Evolutionary conservation across 495 filamentous ascomycete genomes (phyloP).

Genomic region (Penicillium robsamsonii): DNA sequence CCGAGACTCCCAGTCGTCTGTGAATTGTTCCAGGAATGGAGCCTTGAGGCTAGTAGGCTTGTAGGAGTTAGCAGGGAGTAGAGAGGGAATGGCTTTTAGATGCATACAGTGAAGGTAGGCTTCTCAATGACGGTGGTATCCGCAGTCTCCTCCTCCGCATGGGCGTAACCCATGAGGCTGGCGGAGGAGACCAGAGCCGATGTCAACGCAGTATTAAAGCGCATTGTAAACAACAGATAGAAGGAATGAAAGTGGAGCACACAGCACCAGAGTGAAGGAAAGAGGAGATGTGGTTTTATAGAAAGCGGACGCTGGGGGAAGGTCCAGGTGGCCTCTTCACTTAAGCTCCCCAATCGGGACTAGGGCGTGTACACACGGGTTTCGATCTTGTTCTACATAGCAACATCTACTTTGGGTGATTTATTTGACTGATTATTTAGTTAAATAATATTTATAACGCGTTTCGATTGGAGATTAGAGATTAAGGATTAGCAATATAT

Average conservation of each 20-base stretch:
- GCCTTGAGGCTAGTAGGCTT: slow-evolving; percentile 86
- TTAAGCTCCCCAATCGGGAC: slow-evolving; percentile 33
- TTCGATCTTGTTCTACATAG: slow-evolving; percentile 22
- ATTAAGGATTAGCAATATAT: no score
- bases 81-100: slow-evolving; percentile 8
- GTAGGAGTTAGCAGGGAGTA: slow-evolving; percentile 19
- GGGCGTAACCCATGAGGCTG: slow-evolving; percentile 66
- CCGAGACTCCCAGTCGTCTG: slow-evolving; percentile 84
- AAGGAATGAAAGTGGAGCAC: slow-evolving; percentile 27
- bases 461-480: neutral
- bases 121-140: slow-evolving; percentile 59
- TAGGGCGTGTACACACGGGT: slow-evolving; percentile 28
- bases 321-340: slow-evolving; percentile 50
- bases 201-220: slow-evolving; percentile 69
- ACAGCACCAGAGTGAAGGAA: slow-evolving; percentile 25
- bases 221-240: slow-evolving; percentile 51
- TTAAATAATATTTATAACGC: neutral
- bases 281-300: slow-evolving; percentile 41
- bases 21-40: slow-evolving; percentile 98
- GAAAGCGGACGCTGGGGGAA: slow-evolving; percentile 26
- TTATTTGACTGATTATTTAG: no score
- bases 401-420: neutral
- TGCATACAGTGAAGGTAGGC: slow-evolving; percentile 85
- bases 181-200: slow-evolving; percentile 64
- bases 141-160: slow-evolving; percentile 66